Base-by-base conservation (phyloP, 345 rosid genomes). In the Syzygium oleosum region DNA sequence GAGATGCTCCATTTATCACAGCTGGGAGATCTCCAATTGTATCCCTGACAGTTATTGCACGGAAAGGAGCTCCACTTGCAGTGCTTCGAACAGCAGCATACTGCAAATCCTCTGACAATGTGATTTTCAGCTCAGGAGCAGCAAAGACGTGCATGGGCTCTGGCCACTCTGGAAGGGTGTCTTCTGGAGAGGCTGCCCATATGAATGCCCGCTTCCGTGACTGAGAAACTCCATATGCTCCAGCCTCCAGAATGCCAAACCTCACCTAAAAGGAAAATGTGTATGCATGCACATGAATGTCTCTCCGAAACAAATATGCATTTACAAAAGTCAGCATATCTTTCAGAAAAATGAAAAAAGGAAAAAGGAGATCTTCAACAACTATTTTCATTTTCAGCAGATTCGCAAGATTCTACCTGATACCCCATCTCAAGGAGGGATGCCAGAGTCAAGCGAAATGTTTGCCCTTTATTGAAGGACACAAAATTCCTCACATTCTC, bases 61-160 rank as follows among this genome's bases (percentile, higher is more conserved):
- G 97, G 92, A 95, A 95, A 88, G 99, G 98, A 86, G 99, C 99
- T 38, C 99, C 99, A 88, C 5, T 41, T 54, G 93, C 90, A 13
- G 99, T 96, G 89, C 98, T 97, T 85, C 91, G 92, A 88, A 90
- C 98, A 79, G 98, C 99, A 89, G 98, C 95, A 88, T 94, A 95
- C 9, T 90, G 92, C 56, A 88, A 80, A 86, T 94, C 92, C 54
- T 68, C 84, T 4, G 98, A 87, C 86, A 96, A 86, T 3, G 92
- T 59, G 85, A 97, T 88, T 87, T 94, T 97, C 88, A 96, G 87
- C 90, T 94, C 92, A 0, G 98, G 94, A 77, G 85, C 94, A 80
- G 92, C 87, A 88, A 97, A 97, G 63, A 97, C 99, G 86, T 96
- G 97, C 99, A 97, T 96, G 53, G 99, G 98, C 91, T 97, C 99